A percentile compares a stretch with the other conserved stretches of the same genome.
Conservation (phyloP, 352 stramenopile genomes). For the Globisporangium acanthophoron region DNA sequence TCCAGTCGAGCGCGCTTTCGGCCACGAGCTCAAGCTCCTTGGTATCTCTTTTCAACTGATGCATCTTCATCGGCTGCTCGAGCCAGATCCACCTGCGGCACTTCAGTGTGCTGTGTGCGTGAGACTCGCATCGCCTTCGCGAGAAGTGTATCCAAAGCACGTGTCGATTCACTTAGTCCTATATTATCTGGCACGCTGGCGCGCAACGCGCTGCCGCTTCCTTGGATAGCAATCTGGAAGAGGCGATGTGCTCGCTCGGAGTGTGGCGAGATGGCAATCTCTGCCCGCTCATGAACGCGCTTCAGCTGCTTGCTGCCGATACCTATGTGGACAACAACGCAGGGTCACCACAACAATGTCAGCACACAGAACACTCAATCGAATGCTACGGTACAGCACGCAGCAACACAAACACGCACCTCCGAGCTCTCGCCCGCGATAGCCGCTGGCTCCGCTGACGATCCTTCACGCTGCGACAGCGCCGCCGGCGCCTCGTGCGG, state of each 20-base stretch:
- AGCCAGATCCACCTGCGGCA: too few species aligned
- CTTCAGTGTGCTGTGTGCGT: too few species aligned
- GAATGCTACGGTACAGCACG: not conserved
- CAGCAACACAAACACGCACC: constrained; percentile 6
- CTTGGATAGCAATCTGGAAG: not conserved
- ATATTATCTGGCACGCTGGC: not conserved
- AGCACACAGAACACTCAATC: not conserved
- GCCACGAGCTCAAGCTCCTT: too few species aligned
- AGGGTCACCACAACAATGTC: not conserved
- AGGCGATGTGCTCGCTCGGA: not conserved
- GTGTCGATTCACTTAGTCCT: constrained; percentile 1
- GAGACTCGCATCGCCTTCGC: too few species aligned
- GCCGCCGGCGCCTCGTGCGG: constrained; percentile 44
- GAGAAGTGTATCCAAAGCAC: not conserved
- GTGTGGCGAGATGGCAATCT: not conserved
- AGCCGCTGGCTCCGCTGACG: constrained; percentile 1
- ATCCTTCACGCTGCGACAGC: constrained; percentile 19
- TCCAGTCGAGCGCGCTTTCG: too few species aligned
- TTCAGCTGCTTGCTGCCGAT: not conserved
- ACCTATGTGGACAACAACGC: not conserved
- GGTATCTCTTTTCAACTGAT: too few species aligned
- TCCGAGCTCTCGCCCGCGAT: constrained; percentile 6
- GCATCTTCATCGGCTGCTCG: too few species aligned
- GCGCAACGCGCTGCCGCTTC: not conserved
- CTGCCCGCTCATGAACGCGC: not conserved